These are phyloP conservation scores for Neonectria ditissima DNA, from an alignment of 2,329 filamentous ascomycete genomes.

Conservation along the genomic window DNA sequence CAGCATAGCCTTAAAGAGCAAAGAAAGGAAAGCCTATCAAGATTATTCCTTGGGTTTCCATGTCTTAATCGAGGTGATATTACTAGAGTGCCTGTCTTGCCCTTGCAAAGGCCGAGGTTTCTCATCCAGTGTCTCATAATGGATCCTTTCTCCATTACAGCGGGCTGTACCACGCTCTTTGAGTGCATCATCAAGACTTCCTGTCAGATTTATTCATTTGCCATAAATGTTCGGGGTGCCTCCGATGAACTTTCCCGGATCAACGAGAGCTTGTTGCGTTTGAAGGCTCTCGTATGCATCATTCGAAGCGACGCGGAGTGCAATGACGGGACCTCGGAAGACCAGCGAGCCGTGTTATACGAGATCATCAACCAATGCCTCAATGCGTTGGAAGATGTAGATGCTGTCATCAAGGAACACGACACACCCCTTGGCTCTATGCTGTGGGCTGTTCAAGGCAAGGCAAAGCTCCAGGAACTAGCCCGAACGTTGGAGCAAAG, in stretches of 20 bases:
- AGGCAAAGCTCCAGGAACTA: not conserved
- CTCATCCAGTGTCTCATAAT: not conserved
- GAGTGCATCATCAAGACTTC: not conserved
- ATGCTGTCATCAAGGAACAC: not conserved
- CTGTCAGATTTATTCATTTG: not conserved
- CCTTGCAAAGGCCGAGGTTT: not conserved
- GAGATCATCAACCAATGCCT: not conserved
- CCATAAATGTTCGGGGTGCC: not conserved
- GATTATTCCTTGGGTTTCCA: not conserved
- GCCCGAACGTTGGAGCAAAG: not conserved
- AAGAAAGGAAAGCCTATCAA: not conserved
- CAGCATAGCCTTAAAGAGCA: not conserved
- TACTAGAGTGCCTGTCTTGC: not conserved
- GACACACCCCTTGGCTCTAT: not conserved
- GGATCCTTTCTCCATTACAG: not conserved
- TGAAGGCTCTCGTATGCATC: not conserved
- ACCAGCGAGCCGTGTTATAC: not conserved
- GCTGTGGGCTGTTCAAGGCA: not conserved
- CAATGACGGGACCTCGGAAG: not conserved
- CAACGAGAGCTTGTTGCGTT: not conserved
- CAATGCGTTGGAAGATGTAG: not conserved
- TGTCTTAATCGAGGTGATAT: not conserved
- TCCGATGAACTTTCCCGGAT: not conserved
- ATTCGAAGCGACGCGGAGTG: not conserved
- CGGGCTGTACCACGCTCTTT: not conserved